phyloP scores from a whole-genome alignment of 148 eudicot species.

The Tetragonia tetragonoides region DNA sequence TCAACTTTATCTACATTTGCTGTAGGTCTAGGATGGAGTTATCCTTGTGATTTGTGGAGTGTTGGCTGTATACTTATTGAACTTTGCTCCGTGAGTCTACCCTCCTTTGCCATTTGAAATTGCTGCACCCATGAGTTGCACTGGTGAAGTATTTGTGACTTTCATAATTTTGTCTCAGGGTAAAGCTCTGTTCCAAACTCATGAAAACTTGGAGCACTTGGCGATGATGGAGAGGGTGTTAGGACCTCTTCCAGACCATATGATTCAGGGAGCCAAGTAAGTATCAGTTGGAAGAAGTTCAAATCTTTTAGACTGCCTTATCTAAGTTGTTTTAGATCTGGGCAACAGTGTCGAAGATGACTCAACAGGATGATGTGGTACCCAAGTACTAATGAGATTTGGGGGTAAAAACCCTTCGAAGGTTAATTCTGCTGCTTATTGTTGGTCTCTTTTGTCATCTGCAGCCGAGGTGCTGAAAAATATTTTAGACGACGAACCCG shows the following conservation, averaged over 20 bases:
- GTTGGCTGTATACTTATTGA: conserved; percentile 84
- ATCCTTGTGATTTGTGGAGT: conserved; percentile 90
- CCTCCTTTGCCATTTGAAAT: not conserved
- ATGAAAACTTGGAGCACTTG: conserved; percentile 86
- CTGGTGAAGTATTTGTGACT: conserved; percentile 2
- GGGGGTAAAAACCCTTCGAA: not conserved
- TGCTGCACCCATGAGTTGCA: not conserved
- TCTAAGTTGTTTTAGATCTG: not conserved
- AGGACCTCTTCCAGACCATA: conserved; percentile 73
- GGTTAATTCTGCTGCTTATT: not conserved
- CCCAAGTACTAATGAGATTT: not conserved
- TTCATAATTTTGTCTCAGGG: conserved; percentile 46
- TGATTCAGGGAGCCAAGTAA: conserved; percentile 66
- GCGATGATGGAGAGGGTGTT: conserved; percentile 93
- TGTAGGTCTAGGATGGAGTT: conserved; percentile 86
- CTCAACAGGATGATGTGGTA: not conserved
- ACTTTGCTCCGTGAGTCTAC: conserved; percentile 62
- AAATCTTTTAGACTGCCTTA: not conserved
- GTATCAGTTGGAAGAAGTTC: conserved; percentile 8
- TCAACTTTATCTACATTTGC: conserved; percentile 14
- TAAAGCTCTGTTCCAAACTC: conserved; percentile 75
- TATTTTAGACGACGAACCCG: conserved; percentile 66
- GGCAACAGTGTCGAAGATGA: not conserved
- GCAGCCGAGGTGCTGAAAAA: conserved; percentile 66
- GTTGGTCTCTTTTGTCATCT: conserved; percentile 9